Evolutionary conservation across 129 eudicot genomes (phyloP).

Genomic region (Deinandra increscens): DNA sequence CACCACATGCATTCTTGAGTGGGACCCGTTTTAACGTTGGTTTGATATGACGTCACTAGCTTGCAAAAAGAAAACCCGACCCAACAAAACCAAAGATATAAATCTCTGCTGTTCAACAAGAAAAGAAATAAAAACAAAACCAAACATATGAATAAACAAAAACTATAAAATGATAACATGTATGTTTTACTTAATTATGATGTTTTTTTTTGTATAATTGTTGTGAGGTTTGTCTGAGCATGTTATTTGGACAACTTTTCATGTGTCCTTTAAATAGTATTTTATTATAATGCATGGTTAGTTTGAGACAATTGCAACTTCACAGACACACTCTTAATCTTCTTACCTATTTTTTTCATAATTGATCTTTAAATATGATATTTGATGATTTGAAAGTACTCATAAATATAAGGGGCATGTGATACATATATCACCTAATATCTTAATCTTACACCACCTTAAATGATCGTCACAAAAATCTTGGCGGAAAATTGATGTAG

Average conservation of each 20-base stretch:
- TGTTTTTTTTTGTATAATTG: background rate
- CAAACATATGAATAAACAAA: background rate
- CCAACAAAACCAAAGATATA: background rate
- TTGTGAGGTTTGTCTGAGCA: conserved; percentile 6
- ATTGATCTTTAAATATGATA: background rate
- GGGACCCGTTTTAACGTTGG: background rate
- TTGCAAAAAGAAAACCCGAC: background rate
- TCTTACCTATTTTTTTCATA: no score
- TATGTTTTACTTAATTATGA: background rate
- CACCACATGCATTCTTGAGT: conserved; percentile 16
- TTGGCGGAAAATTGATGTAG: no score
- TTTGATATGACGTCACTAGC: background rate
- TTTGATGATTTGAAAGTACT: no score
- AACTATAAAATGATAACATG: background rate
- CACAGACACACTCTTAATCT: no score
- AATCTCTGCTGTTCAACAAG: no score
- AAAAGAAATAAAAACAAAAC: background rate
- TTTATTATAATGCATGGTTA: conserved; percentile 1
- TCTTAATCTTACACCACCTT: no score
- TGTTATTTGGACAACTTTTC: background rate
- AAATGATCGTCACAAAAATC: no score
- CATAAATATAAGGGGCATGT: no score
- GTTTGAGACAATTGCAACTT: background rate
- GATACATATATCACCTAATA: no score
- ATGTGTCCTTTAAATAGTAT: background rate